Base-by-base conservation (phyloP, 352 stramenopile genomes). In the Globisporangium cystogenes region DNA sequence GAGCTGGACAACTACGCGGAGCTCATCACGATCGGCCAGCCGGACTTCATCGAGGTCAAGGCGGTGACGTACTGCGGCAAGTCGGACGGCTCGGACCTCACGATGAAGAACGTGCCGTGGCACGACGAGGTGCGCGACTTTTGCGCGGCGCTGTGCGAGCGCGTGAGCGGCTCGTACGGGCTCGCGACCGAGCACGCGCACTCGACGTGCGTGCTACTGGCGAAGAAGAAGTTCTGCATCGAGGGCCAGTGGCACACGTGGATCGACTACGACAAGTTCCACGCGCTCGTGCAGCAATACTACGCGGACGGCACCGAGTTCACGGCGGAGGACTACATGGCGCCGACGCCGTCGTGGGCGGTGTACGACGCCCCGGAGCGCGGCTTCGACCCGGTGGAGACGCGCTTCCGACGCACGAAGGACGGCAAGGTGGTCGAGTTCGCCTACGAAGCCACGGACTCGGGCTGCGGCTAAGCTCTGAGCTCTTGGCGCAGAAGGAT, bases 261-360 rank as follows among this genome's bases (percentile, higher is more conserved):
- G 97, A 99, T 99, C 64, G 90, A 99, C 75, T 99, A 98, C 68
- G 84, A 97, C 37, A 97, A 96, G 57, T 99, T 98, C 59, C 89
- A 98, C 54, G 75, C 94, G 39, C 73, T 95, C n/a, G 76, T 95
- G 23, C 58, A 69, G 37, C 72, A 77, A 59, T 95, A 78, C 70
- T 93, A 95, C 65, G 65, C 86, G 48, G 76, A 92, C 53, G 85
- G 85, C 43, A 82, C 68, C 51, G 57, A 72, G 29, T 99, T 99
- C 70, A 85, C 68, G 15, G 88, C 96, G 0, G 76, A 93, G 48
- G 96, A 99, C 64, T 99, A 99, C 69, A 90, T 90, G 29, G 93
- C 90, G 3, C 79, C 90, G 29, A 98, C 94, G 39, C 95, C 95
- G 18, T 60, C 72, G n/a, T 99, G 97, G 97, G 96, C 96, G 20